A percentile compares a stretch with the other conserved stretches of the same genome.
Conservation (phyloP, 129 eudicot genomes). For the Apium graveolens region DNA sequence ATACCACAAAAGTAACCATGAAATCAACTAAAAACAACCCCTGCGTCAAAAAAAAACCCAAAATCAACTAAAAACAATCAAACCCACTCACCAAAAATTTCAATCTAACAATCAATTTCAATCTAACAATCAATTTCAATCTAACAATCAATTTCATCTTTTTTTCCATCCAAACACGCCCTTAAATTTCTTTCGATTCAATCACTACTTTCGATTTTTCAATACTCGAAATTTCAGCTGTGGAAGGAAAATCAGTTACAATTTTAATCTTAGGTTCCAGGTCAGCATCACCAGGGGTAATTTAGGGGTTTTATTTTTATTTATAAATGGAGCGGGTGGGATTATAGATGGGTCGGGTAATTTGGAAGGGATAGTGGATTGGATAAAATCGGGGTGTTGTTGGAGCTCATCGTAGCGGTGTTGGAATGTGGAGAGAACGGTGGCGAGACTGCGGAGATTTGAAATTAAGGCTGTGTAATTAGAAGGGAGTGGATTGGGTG, state of each 20-base stretch:
- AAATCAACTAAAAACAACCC: too few species aligned
- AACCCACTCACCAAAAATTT: too few species aligned
- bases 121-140: too few species aligned
- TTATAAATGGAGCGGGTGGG: background rate
- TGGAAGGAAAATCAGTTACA: background rate
- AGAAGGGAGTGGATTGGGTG: constrained; percentile 15
- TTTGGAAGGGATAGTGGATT: constrained; percentile 24
- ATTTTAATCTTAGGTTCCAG: background rate
- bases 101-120: too few species aligned
- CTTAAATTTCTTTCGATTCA: too few species aligned
- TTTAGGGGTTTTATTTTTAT: constrained; percentile 15
- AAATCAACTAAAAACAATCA: too few species aligned
- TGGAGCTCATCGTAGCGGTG: constrained; percentile 47
- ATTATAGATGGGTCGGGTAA: constrained; percentile 21
- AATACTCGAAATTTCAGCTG: background rate
- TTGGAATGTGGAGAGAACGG: constrained; percentile 42
- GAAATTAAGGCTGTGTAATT: constrained; percentile 12
- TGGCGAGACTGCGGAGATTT: constrained; percentile 40
- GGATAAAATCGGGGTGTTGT: constrained; percentile 35
- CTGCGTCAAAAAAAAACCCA: too few species aligned
- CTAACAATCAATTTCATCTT: too few species aligned
- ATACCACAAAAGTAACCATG: too few species aligned
- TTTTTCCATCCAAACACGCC: too few species aligned
- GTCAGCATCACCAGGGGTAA: background rate
- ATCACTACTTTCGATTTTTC: constrained; percentile 3